These are phyloP conservation scores for Umbellularia californica DNA, from an alignment of 164 flowering plant species.

Conservation along the genomic window DNA sequence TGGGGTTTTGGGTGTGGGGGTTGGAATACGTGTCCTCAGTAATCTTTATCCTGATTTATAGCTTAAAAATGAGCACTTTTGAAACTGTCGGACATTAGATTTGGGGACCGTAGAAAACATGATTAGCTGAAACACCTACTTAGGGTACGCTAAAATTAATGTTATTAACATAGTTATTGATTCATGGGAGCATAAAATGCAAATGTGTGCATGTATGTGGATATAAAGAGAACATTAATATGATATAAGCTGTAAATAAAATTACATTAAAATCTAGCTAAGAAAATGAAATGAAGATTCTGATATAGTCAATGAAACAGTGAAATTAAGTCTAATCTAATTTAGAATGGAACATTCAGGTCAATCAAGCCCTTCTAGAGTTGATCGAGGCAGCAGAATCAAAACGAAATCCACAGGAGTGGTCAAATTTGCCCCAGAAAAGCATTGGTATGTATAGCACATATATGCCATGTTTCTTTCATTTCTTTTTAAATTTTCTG, in stretches of 20 bases:
- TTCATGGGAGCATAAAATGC: neutral
- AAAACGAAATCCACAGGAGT: conserved; percentile 48
- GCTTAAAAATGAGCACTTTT: too few relatives aligned
- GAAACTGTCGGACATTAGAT: neutral
- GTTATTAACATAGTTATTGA: too few relatives aligned
- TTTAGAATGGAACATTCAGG: conserved; percentile 42
- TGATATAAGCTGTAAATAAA: neutral
- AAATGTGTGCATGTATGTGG: neutral
- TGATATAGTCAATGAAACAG: neutral
- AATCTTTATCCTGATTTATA: too few relatives aligned
- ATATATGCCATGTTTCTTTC: neutral
- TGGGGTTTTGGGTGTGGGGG: too few relatives aligned
- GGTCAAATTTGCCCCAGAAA: conserved; percentile 63
- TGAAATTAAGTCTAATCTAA: too few relatives aligned
- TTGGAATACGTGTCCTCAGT: too few relatives aligned
- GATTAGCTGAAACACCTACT: neutral
- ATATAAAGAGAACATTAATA: neutral
- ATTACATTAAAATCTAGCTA: neutral
- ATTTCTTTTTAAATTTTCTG: neutral
- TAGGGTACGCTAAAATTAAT: neutral
- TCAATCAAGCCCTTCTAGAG: conserved; percentile 75
- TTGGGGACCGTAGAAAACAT: neutral
- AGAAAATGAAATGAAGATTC: neutral
- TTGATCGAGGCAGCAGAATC: conserved; percentile 69
- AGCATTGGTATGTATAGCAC: conserved; percentile 34